These are phyloP conservation scores for Trichoderma sp. DNA, from an alignment of 2,329 filamentous ascomycete genomes.

Conservation along the genomic window DNA sequence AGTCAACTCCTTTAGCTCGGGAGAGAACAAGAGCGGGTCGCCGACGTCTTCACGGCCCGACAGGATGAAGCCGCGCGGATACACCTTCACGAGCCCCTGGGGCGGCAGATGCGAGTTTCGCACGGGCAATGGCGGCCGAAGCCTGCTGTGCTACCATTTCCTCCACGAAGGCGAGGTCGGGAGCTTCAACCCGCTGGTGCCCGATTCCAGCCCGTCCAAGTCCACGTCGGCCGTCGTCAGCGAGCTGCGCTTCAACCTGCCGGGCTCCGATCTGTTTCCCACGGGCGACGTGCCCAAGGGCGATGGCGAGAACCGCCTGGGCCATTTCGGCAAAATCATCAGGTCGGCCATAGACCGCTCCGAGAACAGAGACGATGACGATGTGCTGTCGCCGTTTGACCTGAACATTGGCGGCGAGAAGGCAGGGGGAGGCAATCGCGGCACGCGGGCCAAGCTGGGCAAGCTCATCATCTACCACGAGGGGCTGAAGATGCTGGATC, in stretches of 20 bases:
- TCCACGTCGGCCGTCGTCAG: conserved; percentile 59
- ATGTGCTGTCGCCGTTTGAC: conserved; percentile 56
- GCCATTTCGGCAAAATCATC: conserved; percentile 49
- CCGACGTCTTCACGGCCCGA: conserved; percentile 10
- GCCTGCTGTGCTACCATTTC: conserved; percentile 73
- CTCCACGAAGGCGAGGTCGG: conserved; percentile 50
- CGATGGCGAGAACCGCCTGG: conserved; percentile 44
- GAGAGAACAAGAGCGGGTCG: conserved; percentile 32
- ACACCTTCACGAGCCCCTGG: conserved; percentile 85
- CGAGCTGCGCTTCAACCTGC: conserved; percentile 88
- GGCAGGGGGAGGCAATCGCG: conserved; percentile 82
- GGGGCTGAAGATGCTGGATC: conserved; percentile 92
- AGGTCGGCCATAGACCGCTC: conserved; percentile 37
- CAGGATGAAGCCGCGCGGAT: conserved; percentile 60
- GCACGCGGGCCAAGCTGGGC: conserved; percentile 87
- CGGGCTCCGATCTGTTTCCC: conserved; percentile 56
- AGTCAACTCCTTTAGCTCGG: conserved; percentile 39
- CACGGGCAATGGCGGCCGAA: conserved; percentile 74
- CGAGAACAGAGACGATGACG: conserved; percentile 46
- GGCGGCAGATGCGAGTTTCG: conserved; percentile 83
- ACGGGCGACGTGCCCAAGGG: conserved; percentile 40
- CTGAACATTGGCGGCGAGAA: conserved; percentile 77
- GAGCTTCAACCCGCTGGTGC: conserved; percentile 50
- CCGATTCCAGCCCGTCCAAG: conserved; percentile 36
- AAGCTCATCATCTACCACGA: conserved; percentile 90